A percentile compares a stretch with the other conserved stretches of the same genome.
phyloP scores from a whole-genome alignment of 192 early-diverging fungal genomes.

The Spizellomyces punctatus region DNA sequence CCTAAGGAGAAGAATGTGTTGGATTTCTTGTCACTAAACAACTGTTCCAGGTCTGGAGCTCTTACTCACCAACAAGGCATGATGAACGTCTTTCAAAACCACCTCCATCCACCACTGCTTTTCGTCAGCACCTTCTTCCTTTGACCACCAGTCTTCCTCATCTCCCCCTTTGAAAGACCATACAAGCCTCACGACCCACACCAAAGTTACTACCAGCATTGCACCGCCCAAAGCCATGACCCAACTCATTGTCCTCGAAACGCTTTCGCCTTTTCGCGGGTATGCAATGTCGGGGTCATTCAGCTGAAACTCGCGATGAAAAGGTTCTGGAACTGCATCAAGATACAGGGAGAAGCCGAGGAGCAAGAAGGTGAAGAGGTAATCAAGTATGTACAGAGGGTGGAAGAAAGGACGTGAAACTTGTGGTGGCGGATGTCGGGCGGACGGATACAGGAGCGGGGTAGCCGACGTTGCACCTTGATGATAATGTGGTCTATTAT shows the following conservation, averaged over 20 bases:
- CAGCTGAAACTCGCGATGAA: constrained; percentile 74
- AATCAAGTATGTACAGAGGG: constrained; percentile 18
- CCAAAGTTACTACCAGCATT: neutral
- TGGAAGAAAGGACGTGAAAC: neutral
- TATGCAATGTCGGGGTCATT: constrained; percentile 69
- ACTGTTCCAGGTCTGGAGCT: too few relatives aligned
- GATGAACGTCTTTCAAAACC: too few relatives aligned
- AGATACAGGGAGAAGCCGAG: constrained; percentile 58
- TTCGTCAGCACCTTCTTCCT: too few relatives aligned
- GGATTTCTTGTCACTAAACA: too few relatives aligned
- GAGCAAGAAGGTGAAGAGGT: constrained; percentile 55
- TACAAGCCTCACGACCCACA: constrained; percentile 8
- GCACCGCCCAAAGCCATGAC: constrained; percentile 18
- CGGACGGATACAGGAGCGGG: too few relatives aligned
- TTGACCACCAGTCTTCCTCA: too few relatives aligned
- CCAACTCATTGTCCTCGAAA: constrained; percentile 13
- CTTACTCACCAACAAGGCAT: too few relatives aligned
- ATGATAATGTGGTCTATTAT: too few relatives aligned
- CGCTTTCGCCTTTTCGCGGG: constrained; percentile 37
- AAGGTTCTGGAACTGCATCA: constrained; percentile 64
- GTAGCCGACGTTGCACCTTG: too few relatives aligned
- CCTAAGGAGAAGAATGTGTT: too few relatives aligned
- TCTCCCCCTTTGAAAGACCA: too few relatives aligned
- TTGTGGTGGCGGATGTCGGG: neutral
- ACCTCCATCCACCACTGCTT: too few relatives aligned